These are phyloP conservation scores for Colletotrichum filicis DNA, from an alignment of 2,329 filamentous ascomycete genomes.

Conservation along the genomic window DNA sequence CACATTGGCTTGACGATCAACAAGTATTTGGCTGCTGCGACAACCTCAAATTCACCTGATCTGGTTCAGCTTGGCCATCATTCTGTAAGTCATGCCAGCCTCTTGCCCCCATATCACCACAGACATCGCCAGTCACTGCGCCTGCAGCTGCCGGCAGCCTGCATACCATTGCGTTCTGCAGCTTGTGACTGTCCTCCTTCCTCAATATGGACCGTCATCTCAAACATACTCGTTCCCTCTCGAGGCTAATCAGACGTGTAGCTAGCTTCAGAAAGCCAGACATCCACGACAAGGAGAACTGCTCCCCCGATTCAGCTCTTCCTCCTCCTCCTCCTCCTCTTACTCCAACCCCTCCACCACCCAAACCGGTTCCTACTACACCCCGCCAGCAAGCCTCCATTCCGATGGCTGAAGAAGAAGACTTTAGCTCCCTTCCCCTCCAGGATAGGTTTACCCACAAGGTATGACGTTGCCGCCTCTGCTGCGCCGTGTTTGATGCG, in stretches of 20 bases:
- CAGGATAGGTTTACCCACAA: slow-evolving; percentile 88
- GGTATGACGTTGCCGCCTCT: slow-evolving; percentile 51
- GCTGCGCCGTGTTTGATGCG: not conserved
- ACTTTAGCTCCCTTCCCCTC: slow-evolving; percentile 82
- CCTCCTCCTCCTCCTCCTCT: not conserved
- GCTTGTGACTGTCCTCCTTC: not conserved
- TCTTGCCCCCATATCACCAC: slow-evolving; percentile 1
- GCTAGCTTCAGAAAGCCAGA: slow-evolving; percentile 25
- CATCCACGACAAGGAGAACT: slow-evolving; percentile 21
- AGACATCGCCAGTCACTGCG: not conserved
- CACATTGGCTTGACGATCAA: slow-evolving; percentile 4
- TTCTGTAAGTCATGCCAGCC: slow-evolving; percentile 21
- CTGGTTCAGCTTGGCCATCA: not conserved
- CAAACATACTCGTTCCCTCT: slow-evolving; percentile 31
- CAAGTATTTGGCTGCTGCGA: slow-evolving; percentile 7
- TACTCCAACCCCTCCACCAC: not conserved
- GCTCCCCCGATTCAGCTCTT: not conserved
- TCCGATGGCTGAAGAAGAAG: slow-evolving; percentile 86
- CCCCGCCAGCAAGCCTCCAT: not conserved
- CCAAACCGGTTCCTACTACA: not conserved
- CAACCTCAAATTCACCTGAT: slow-evolving; percentile 29
- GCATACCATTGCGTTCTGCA: not conserved
- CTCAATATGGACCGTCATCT: slow-evolving; percentile 19
- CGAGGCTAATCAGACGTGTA: slow-evolving; percentile 30
- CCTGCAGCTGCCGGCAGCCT: slow-evolving; percentile 9